Conservation (phyloP, 345 rosid species). For the Capsella bursapastoris region DNA sequence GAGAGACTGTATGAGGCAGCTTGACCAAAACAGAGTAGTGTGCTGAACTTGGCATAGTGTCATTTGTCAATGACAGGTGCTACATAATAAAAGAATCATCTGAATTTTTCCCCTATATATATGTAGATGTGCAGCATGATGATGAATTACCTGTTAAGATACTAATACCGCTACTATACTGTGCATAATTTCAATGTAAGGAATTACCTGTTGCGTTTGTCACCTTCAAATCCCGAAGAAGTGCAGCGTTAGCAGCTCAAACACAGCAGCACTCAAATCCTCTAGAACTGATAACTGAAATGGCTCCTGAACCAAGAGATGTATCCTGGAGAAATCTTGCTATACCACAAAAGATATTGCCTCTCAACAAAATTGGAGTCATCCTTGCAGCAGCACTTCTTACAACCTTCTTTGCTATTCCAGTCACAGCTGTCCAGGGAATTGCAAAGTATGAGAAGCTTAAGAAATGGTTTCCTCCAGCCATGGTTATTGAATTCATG, state of each 20-base stretch:
- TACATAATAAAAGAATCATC: too few relatives aligned
- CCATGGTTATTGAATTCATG: constrained; percentile 79
- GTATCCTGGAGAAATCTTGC: constrained; percentile 78
- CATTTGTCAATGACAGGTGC: too few relatives aligned
- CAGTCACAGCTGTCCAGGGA: constrained; percentile 95
- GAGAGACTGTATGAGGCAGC: constrained; percentile 15
- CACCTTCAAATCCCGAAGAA: constrained; percentile 73
- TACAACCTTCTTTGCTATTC: constrained; percentile 85
- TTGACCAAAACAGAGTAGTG: constrained; percentile 13
- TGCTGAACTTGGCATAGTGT: not conserved
- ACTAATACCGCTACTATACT: not conserved
- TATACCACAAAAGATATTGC: constrained; percentile 57
- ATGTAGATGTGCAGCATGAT: not conserved
- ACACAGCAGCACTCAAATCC: constrained; percentile 89
- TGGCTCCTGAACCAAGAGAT: constrained; percentile 89
- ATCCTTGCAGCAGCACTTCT: constrained; percentile 75
- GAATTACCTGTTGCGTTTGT: constrained; percentile 88
- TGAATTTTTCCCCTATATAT: not conserved
- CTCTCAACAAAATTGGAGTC: constrained; percentile 67
- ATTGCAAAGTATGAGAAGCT: constrained; percentile 85
- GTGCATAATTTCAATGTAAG: constrained; percentile 42
- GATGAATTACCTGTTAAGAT: not conserved
- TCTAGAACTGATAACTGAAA: constrained; percentile 70
- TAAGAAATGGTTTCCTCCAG: constrained; percentile 89
- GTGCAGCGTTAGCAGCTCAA: constrained; percentile 76